phyloP scores from a whole-genome alignment of 306 rosid species.

The Rubus idaeus region DNA sequence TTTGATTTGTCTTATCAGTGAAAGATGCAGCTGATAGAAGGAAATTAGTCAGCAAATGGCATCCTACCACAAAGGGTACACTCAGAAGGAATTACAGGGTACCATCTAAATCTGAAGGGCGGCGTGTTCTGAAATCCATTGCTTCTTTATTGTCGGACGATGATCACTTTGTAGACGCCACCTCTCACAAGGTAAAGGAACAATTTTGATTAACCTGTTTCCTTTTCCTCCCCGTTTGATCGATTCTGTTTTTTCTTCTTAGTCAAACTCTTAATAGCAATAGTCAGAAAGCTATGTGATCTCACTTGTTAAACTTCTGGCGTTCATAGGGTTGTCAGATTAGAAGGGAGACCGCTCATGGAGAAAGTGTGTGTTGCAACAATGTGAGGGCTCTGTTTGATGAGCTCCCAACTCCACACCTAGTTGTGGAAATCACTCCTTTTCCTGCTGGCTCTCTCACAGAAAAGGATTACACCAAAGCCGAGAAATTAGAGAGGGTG shows the following conservation, averaged over 20 bases:
- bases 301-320: conserved; percentile 5
- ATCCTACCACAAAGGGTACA: conserved; percentile 94
- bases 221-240: background rate
- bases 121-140: conserved; percentile 74
- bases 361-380: conserved; percentile 97
- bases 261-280: background rate
- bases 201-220: background rate
- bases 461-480: conserved; percentile 79
- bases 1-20: conserved; percentile 29
- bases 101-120: conserved; percentile 77
- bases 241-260: background rate
- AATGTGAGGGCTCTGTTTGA: conserved; percentile 95
- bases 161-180: conserved; percentile 85
- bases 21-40: conserved; percentile 48
- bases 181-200: conserved; percentile 81
- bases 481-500: conserved; percentile 87
- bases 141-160: conserved; percentile 85
- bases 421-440: conserved; percentile 78
- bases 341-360: conserved; percentile 94
- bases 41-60: conserved; percentile 91
- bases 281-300: background rate
- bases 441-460: conserved; percentile 82
- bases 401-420: conserved; percentile 94
- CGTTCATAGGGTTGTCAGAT: conserved; percentile 83
- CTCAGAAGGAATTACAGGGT: conserved; percentile 88